Percentiles rank a stretch among this genome's conserved stretches.
phyloP scores from a whole-genome alignment of 176 grass and related monocot genomes.

The Zoysia pacifica region DNA sequence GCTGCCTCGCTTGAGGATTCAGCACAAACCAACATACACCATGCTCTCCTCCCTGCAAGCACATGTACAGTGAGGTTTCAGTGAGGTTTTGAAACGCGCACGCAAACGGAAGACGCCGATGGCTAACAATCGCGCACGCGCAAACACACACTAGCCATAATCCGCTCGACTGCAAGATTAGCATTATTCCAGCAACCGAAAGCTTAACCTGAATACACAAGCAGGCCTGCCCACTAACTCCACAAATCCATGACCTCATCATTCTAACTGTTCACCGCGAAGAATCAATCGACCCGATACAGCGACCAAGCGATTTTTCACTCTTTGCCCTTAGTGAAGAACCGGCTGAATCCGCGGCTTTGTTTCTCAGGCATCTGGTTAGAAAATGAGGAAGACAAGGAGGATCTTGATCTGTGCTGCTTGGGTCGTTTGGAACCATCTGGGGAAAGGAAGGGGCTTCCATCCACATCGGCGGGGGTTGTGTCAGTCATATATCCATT shows the following conservation, averaged over 20 bases:
- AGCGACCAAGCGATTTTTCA: conserved; percentile 41
- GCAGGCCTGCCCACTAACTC: conserved; percentile 35
- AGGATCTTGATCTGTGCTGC: conserved; percentile 73
- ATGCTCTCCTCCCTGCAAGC: conserved; percentile 49
- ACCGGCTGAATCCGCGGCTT: conserved; percentile 75
- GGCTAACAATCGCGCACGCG: conserved; percentile 39
- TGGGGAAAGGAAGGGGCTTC: conserved; percentile 49
- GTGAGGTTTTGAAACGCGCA: conserved; percentile 56
- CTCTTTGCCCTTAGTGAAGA: conserved; percentile 76
- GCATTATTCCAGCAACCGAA: conserved; percentile 54
- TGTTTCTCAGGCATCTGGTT: conserved; percentile 65
- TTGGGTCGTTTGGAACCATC: conserved; percentile 78
- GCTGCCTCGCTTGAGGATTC: conserved; percentile 32
- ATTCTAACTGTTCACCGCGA: not conserved
- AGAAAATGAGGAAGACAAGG: conserved; percentile 61
- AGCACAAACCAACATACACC: conserved; percentile 44
- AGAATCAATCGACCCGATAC: conserved; percentile 36
- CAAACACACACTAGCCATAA: conserved; percentile 35
- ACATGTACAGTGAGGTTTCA: conserved; percentile 66
- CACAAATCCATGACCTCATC: conserved; percentile 34
- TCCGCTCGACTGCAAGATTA: conserved; percentile 44
- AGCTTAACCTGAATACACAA: conserved; percentile 49
- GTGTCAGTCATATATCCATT: conserved; percentile 56
- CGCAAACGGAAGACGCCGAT: conserved; percentile 31
- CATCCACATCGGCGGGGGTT: conserved; percentile 52